A percentile compares a stretch with the other conserved stretches of the same genome.
phyloP scores from a whole-genome alignment of 1,284 basidiomycete species.

The Polyporus tsugae region DNA sequence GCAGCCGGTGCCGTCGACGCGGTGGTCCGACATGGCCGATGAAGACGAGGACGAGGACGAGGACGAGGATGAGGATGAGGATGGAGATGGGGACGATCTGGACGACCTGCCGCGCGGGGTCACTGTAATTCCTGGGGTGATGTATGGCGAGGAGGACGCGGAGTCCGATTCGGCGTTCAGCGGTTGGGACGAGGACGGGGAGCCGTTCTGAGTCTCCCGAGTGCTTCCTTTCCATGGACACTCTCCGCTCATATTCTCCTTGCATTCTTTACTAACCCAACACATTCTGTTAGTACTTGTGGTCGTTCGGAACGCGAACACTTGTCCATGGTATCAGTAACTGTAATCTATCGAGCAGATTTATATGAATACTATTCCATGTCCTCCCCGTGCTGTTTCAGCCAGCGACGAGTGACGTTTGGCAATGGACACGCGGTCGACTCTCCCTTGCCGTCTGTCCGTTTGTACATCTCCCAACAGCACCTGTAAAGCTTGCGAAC shows the following conservation, averaged over 20 bases:
- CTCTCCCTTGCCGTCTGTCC: constrained; percentile 49
- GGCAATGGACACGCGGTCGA: constrained; percentile 72
- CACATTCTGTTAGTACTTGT: background rate
- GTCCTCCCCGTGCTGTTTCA: constrained; percentile 54
- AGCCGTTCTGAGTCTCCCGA: background rate
- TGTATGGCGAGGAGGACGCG: background rate
- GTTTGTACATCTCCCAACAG: constrained; percentile 63
- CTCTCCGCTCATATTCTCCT: background rate
- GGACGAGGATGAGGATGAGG: background rate
- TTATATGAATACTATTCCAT: background rate
- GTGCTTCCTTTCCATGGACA: background rate
- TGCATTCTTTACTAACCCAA: background rate
- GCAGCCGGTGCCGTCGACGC: background rate
- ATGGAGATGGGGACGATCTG: background rate
- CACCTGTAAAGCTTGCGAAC: constrained; percentile 65
- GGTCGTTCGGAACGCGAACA: background rate
- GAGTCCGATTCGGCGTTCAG: background rate
- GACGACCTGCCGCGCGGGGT: constrained; percentile 1
- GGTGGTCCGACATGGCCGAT: constrained; percentile 7
- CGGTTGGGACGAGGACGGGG: background rate
- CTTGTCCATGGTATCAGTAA: background rate
- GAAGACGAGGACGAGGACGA: background rate
- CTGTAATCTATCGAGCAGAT: background rate
- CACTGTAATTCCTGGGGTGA: background rate
- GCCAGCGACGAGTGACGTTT: constrained; percentile 63